Conservation (phyloP, 129 eudicot species). For the Tanacetum coccineum region DNA sequence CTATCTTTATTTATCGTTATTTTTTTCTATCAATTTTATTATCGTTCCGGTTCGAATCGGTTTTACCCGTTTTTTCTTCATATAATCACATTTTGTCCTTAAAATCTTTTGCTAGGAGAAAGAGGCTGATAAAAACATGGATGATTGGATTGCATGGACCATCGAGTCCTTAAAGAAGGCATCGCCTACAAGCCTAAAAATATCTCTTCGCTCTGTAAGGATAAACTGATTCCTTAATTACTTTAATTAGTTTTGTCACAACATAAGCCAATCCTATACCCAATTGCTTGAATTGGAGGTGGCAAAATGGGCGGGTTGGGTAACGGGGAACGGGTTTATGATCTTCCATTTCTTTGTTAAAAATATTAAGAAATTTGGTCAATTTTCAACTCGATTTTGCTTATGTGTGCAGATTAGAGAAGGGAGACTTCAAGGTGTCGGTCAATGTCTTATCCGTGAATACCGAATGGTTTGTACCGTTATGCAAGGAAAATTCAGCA, state of each 20-base stretch:
- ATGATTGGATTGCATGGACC: constrained; percentile 83
- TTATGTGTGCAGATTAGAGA: constrained; percentile 62
- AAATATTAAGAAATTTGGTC: neutral
- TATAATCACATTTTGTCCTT: neutral
- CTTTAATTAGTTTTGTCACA: neutral
- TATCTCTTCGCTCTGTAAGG: constrained; percentile 82
- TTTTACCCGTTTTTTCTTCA: neutral
- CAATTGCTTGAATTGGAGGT: neutral
- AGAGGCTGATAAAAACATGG: constrained; percentile 47
- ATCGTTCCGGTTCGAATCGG: too few species aligned
- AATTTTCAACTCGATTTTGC: constrained; percentile 1
- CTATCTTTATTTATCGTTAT: too few species aligned
- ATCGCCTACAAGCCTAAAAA: constrained; percentile 93
- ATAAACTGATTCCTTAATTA: constrained; percentile 3
- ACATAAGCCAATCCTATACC: neutral
- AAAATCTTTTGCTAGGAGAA: constrained; percentile 48
- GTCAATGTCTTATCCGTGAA: constrained; percentile 84
- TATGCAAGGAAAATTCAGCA: constrained; percentile 71
- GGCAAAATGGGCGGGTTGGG: neutral
- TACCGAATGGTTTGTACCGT: constrained; percentile 83
- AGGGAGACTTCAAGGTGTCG: constrained; percentile 96
- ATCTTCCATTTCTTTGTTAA: neutral
- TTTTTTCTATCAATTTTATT: too few species aligned
- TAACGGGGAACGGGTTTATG: neutral
- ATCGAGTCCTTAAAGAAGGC: constrained; percentile 65